phyloP scores from a whole-genome alignment of 805 yeast genomes.

The Lipomyces oligophaga region DNA sequence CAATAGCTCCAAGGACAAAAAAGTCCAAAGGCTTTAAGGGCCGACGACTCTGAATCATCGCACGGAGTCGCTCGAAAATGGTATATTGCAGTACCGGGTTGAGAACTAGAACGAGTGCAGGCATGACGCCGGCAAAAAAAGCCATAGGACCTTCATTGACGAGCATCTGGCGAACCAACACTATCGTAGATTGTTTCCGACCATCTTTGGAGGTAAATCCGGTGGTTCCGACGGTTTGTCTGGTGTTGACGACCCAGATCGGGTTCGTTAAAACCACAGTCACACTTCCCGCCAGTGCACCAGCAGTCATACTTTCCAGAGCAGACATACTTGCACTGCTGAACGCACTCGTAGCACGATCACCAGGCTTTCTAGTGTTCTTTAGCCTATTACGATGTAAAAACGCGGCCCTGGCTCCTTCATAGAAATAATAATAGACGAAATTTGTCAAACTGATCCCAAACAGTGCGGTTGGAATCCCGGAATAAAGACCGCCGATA shows the following conservation, averaged over 20 bases:
- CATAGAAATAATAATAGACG: constrained; percentile 87
- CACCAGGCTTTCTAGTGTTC: constrained; percentile 28
- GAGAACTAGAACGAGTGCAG: constrained; percentile 78
- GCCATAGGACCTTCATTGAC: constrained; percentile 67
- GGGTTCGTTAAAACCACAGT: constrained; percentile 84
- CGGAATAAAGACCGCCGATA: constrained; percentile 67
- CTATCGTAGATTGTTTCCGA: constrained; percentile 47
- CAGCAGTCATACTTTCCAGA: constrained; percentile 65
- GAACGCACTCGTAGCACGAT: constrained; percentile 19
- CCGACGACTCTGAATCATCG: constrained; percentile 53
- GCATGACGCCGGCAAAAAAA: constrained; percentile 79
- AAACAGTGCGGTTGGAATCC: constrained; percentile 79
- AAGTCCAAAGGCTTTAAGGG: constrained; percentile 69
- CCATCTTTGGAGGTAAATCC: background rate
- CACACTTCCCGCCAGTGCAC: constrained; percentile 82
- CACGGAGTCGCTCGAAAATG: constrained; percentile 80
- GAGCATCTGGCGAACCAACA: constrained; percentile 58
- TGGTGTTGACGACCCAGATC: constrained; percentile 82
- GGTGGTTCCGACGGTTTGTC: constrained; percentile 89
- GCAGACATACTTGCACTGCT: constrained; percentile 49
- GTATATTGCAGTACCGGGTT: constrained; percentile 93
- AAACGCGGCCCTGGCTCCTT: constrained; percentile 47
- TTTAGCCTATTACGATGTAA: constrained; percentile 32
- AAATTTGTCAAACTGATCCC: constrained; percentile 86
- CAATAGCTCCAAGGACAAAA: constrained; percentile 80